Evolutionary conservation across 2,329 filamentous ascomycete genomes (phyloP), one percentile per base, ranked within the genome.

Genomic region (Peltaster fructicola): DNA sequence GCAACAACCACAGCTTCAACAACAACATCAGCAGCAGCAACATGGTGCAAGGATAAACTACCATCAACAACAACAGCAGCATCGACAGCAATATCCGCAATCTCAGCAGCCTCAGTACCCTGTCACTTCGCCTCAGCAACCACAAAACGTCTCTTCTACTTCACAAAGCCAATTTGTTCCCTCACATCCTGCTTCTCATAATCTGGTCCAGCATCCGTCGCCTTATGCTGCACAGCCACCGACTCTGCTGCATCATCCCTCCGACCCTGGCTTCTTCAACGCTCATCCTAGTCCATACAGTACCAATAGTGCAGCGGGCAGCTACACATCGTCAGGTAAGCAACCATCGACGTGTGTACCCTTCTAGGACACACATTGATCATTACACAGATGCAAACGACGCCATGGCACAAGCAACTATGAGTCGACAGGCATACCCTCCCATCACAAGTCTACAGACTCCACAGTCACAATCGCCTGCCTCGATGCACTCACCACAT

Each of bases 391-490:
- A 80, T 53, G 69, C 74, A 51, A 69, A 73, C 47, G 68, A 73
- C 47, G 57, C 64, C 44, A 75, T 75, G 71, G 68, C 70, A 34
- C 45, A 49, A 39, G 63, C 68, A 39, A 67, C 68, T 37, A 72
- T 74, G 63, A 69, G 68, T 48, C 63, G 69, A 40, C 53, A 65
- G 35, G 51, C 61, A 22, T 92, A 90, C 50, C 84, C 84, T 40
- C 80, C 81, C 32, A 91, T 92, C 23, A 42, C 41, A 14, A 43
- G 40, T 48, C 93, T 93, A 50, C 80, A 93, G 52, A 90, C 84
- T 10, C 82, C 84, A 27, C 84, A 93, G 57, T 91, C 84, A 29
- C 91, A 85, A 53, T 92, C 85, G 27, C 85, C 85, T 23, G 80
- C 81, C 18, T 91, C 84, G 24, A 84, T 93, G 41, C 78, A 84